Percentiles rank a stretch among this genome's conserved stretches.
phyloP scores from a whole-genome alignment of 2,329 filamentous ascomycete species.

The Dactylellina drechsleri region DNA sequence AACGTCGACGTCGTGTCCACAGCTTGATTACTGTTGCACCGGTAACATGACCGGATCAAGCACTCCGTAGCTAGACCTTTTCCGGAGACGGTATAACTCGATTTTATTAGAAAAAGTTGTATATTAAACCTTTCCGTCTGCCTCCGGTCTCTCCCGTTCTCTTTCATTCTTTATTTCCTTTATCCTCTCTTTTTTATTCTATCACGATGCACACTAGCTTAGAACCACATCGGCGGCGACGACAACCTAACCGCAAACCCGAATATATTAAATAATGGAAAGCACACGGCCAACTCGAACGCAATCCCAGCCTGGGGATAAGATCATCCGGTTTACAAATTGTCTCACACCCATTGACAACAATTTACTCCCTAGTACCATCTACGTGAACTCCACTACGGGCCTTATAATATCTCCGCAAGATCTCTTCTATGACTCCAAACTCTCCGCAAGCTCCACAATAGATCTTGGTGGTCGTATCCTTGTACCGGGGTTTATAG shows the following conservation, averaged over 20 bases:
- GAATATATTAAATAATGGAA: conserved; percentile 9
- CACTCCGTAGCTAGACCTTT: background rate
- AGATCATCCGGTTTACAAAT: conserved; percentile 87
- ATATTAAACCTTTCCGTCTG: conserved; percentile 32
- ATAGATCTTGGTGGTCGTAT: conserved; percentile 86
- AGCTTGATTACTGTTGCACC: conserved; percentile 1
- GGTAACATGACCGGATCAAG: background rate
- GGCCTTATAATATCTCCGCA: conserved; percentile 83
- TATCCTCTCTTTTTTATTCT: conserved; percentile 16
- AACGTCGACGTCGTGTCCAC: background rate
- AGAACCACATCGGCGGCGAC: conserved; percentile 2
- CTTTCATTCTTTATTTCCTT: conserved; percentile 16
- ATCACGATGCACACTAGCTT: conserved; percentile 40
- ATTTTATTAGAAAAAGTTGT: background rate
- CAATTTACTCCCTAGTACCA: conserved; percentile 76
- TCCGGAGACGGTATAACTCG: background rate
- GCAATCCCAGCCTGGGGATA: conserved; percentile 45
- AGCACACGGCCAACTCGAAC: conserved; percentile 27
- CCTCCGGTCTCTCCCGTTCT: conserved; percentile 3
- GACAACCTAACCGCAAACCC: conserved; percentile 14
- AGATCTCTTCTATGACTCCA: conserved; percentile 74
- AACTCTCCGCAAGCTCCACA: conserved; percentile 75
- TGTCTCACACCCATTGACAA: conserved; percentile 78
- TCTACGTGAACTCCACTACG: conserved; percentile 85
- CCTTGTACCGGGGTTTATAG: conserved; percentile 84